These are phyloP conservation scores for Eleusine indica DNA, from an alignment of 176 grass and related monocot genomes.

Conservation along the genomic window DNA sequence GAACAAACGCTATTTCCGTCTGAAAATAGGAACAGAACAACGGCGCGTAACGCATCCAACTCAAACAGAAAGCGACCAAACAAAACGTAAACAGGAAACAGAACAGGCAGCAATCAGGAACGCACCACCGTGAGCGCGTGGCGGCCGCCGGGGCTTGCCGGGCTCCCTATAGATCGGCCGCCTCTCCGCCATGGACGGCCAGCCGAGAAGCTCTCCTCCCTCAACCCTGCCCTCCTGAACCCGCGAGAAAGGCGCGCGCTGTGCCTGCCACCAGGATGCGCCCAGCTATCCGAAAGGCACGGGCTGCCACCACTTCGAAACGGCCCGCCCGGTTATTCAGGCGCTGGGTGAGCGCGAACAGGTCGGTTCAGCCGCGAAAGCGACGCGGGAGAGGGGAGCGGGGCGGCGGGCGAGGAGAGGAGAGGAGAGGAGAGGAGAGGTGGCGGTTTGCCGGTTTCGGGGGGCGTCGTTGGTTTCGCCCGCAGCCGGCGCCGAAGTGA, in stretches of 20 bases:
- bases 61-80: neutral
- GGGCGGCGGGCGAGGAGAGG: neutral
- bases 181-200: conserved; percentile 53
- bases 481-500: conserved; percentile 13
- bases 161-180: conserved; percentile 41
- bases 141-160: conserved; percentile 42
- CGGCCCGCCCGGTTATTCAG: conserved; percentile 24
- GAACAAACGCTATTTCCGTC: neutral
- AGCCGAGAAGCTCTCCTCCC: neutral
- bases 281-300: neutral
- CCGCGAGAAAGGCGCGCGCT: neutral
- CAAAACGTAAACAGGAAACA: neutral
- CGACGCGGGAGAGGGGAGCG: neutral
- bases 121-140: conserved; percentile 56
- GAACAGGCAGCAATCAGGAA: conserved; percentile 18
- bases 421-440: neutral
- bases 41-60: conserved; percentile 20
- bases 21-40: neutral
- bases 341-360: neutral
- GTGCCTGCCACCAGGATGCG: neutral
- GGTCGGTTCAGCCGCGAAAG: conserved; percentile 12
- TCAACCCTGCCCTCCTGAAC: neutral
- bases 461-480: conserved; percentile 55
- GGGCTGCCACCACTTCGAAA: neutral
- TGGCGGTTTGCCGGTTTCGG: conserved; percentile 34